Conservation (phyloP, 2,329 filamentous ascomycete species). For the Incumbomyces lentus region DNA sequence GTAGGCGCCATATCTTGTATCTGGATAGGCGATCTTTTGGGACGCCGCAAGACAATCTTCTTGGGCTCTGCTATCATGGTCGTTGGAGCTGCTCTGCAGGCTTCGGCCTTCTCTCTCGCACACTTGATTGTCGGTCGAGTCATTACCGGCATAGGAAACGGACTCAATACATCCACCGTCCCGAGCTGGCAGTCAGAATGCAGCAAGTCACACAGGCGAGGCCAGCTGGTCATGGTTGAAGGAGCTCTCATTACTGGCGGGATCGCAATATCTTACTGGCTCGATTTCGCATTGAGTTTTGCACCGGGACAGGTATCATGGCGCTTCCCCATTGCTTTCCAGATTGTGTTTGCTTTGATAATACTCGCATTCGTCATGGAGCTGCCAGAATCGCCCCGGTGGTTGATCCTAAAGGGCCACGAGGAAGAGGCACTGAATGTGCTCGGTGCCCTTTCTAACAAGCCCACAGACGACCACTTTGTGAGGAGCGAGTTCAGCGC, state of each 20-base stretch:
- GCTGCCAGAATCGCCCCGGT: constrained; percentile 37
- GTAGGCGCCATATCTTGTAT: constrained; percentile 44
- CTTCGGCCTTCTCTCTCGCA: constrained; percentile 33
- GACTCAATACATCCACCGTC: constrained; percentile 39
- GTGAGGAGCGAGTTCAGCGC: constrained; percentile 39
- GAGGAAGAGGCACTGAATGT: constrained; percentile 43
- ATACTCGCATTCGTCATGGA: constrained; percentile 32
- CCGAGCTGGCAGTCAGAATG: constrained; percentile 36
- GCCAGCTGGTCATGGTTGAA: constrained; percentile 44
- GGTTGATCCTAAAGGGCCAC: constrained; percentile 46
- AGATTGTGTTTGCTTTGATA: constrained; percentile 45
- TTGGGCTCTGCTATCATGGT: constrained; percentile 40
- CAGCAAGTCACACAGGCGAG: constrained; percentile 40
- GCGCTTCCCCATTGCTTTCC: constrained; percentile 48
- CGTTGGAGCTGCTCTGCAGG: constrained; percentile 40
- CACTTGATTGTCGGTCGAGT: constrained; percentile 45
- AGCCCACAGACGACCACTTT: constrained; percentile 35
- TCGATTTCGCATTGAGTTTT: constrained; percentile 44
- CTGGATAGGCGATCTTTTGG: constrained; percentile 36
- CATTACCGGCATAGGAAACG: constrained; percentile 38
- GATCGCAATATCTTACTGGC: constrained; percentile 32
- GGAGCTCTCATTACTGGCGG: constrained; percentile 43
- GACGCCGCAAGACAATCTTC: constrained; percentile 38
- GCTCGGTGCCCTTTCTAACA: constrained; percentile 37
- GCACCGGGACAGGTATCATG: constrained; percentile 39